Percentiles rank a stretch among this genome's conserved stretches.
phyloP scores from a whole-genome alignment of 495 filamentous ascomycete genomes.

The Lasiosphaeris hirsuta region DNA sequence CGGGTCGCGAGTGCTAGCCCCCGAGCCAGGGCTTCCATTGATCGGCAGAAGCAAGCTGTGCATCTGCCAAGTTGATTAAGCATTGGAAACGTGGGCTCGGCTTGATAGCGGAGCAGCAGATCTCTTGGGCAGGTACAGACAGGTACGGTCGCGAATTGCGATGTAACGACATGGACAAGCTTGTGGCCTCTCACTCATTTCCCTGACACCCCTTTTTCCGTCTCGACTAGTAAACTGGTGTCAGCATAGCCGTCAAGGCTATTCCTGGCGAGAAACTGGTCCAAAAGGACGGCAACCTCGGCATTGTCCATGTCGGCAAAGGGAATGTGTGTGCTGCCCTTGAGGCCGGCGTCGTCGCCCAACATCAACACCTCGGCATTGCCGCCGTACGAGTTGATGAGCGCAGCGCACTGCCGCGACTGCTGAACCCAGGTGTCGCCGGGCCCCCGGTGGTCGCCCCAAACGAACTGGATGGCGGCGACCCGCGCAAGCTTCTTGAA shows the following conservation, averaged over 20 bases:
- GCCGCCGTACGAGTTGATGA: slow-evolving; percentile 46
- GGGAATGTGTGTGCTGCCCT: slow-evolving; percentile 43
- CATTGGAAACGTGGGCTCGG: too few relatives aligned
- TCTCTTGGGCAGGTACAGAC: too few relatives aligned
- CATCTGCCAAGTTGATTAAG: too few relatives aligned
- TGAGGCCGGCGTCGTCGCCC: slow-evolving; percentile 35
- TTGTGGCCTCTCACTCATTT: background rate
- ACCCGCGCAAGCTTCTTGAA: slow-evolving; percentile 47
- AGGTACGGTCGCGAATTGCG: too few relatives aligned
- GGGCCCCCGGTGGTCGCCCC: slow-evolving; percentile 36
- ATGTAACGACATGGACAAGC: too few relatives aligned
- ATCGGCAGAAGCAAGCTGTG: too few relatives aligned
- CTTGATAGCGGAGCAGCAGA: too few relatives aligned
- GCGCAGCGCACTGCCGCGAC: slow-evolving; percentile 29
- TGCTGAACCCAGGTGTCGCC: slow-evolving; percentile 25
- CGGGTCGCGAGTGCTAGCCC: too few relatives aligned
- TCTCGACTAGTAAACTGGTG: too few relatives aligned
- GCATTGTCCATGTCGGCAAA: slow-evolving; percentile 47
- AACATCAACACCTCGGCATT: slow-evolving; percentile 43
- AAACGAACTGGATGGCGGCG: slow-evolving; percentile 44
- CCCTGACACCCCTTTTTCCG: background rate
- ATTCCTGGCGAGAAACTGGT: slow-evolving; percentile 37
- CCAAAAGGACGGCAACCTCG: slow-evolving; percentile 39
- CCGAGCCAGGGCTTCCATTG: too few relatives aligned
- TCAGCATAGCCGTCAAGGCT: slow-evolving; percentile 32